These are phyloP conservation scores for Colletotrichum theobromicola DNA, from an alignment of 2,329 filamentous ascomycete species.

Conservation along the genomic window DNA sequence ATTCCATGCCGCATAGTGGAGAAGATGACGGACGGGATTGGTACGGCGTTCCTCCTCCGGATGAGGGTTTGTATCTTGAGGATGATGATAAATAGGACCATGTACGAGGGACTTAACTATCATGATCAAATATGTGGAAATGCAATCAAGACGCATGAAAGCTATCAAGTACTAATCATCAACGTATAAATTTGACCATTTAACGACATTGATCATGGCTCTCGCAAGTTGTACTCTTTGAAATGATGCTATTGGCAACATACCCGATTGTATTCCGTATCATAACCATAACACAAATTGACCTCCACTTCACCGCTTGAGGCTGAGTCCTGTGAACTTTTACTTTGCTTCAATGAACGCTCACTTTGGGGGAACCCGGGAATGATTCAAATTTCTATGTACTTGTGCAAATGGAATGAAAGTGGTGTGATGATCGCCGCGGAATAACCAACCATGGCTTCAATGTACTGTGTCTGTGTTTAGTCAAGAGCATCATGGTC, in stretches of 20 bases:
- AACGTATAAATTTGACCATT: rapidly evolving
- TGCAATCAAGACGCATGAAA: rapidly evolving
- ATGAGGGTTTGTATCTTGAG: slow-evolving; percentile 8
- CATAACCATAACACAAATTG: background rate
- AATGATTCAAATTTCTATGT: rapidly evolving
- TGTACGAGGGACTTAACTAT: no score
- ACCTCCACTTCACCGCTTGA: background rate
- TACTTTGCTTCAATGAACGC: background rate
- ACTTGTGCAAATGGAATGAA: rapidly evolving
- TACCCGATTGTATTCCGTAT: background rate
- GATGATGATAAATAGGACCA: background rate
- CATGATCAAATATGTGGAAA: background rate
- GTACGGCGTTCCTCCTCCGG: slow-evolving; percentile 26
- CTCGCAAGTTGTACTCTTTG: background rate
- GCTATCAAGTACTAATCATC: rapidly evolving
- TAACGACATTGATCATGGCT: background rate
- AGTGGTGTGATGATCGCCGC: background rate
- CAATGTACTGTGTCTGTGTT: rapidly evolving
- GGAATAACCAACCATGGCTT: background rate
- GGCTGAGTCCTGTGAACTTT: rapidly evolving
- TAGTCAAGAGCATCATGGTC: background rate
- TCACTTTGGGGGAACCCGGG: no score
- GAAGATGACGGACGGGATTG: slow-evolving; percentile 29
- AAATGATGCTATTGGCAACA: background rate
- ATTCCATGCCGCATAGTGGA: slow-evolving; percentile 38